These are phyloP conservation scores for Ceratocystis alfenasii DNA, from an alignment of 2,329 filamentous ascomycete species.

Conservation along the genomic window DNA sequence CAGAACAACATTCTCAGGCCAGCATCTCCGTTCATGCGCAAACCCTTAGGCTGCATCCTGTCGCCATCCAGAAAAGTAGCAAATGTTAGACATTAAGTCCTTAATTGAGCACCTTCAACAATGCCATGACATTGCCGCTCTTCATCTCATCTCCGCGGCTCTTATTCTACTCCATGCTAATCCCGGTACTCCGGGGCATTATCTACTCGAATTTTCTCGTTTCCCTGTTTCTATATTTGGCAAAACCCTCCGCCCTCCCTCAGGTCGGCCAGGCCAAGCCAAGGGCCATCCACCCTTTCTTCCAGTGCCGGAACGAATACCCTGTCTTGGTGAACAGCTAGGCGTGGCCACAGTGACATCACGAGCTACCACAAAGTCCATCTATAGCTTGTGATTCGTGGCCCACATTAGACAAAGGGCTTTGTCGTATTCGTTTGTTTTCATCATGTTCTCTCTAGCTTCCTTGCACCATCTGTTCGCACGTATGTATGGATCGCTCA, in stretches of 20 bases:
- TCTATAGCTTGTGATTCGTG: not conserved
- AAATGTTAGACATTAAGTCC: too few relatives aligned
- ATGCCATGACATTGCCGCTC: not conserved
- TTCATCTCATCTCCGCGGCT: slow-evolving; percentile 1
- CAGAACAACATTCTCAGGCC: too few relatives aligned
- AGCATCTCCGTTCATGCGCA: too few relatives aligned
- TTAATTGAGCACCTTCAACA: too few relatives aligned
- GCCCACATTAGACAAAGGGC: not conserved
- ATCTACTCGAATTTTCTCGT: not conserved
- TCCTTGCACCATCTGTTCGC: not conserved
- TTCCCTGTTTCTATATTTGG: slow-evolving; percentile 11
- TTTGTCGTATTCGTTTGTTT: not conserved
- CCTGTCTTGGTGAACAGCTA: not conserved
- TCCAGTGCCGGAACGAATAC: too few relatives aligned
- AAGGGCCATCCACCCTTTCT: not conserved
- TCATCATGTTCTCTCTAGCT: not conserved
- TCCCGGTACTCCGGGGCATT: too few relatives aligned
- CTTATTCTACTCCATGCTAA: not conserved
- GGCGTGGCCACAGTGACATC: not conserved
- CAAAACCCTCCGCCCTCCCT: slow-evolving; percentile 10
- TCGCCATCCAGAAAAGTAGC: too few relatives aligned
- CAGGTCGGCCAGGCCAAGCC: not conserved
- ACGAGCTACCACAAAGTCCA: too few relatives aligned
- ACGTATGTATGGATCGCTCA: too few relatives aligned
- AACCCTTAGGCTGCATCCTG: too few relatives aligned